phyloP scores from a whole-genome alignment of 2,329 filamentous ascomycete genomes.

The Drechslerella dactyloides region DNA sequence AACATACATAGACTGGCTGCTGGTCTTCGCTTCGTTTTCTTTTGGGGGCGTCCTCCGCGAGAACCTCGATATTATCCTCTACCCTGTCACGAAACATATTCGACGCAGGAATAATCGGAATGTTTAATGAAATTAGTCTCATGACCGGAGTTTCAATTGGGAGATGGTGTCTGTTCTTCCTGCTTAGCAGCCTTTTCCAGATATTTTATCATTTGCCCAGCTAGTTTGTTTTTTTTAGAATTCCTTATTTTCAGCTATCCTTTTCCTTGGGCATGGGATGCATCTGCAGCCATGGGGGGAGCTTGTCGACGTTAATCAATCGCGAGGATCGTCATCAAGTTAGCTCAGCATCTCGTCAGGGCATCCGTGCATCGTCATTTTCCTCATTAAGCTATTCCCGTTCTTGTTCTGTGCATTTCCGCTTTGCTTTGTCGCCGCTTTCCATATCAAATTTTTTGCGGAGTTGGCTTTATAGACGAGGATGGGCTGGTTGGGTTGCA shows the following conservation, averaged over 20 bases:
- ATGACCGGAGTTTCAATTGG: conserved; percentile 51
- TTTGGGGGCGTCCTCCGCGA: conserved; percentile 48
- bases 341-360: conserved; percentile 44
- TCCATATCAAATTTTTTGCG: conserved; percentile 50
- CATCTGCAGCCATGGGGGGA: conserved; percentile 42
- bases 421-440: conserved; percentile 44
- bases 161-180: conserved; percentile 46
- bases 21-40: conserved; percentile 37
- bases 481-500: conserved; percentile 51
- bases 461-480: conserved; percentile 52
- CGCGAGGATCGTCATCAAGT: conserved; percentile 50
- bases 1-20: conserved; percentile 45
- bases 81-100: conserved; percentile 48
- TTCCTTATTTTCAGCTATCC: conserved; percentile 27
- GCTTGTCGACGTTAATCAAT: conserved; percentile 50
- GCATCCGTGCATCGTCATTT: conserved; percentile 51
- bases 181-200: conserved; percentile 27
- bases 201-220: conserved; percentile 20
- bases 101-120: conserved; percentile 51
- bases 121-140: conserved; percentile 52
- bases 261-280: conserved; percentile 30
- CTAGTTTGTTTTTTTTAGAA: conserved; percentile 47
- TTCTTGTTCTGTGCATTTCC: conserved; percentile 48
- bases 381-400: conserved; percentile 40
- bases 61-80: conserved; percentile 51